These are phyloP conservation scores for Solanum sejunctum DNA, from an alignment of 257 asterid genomes.

Conservation along the genomic window DNA sequence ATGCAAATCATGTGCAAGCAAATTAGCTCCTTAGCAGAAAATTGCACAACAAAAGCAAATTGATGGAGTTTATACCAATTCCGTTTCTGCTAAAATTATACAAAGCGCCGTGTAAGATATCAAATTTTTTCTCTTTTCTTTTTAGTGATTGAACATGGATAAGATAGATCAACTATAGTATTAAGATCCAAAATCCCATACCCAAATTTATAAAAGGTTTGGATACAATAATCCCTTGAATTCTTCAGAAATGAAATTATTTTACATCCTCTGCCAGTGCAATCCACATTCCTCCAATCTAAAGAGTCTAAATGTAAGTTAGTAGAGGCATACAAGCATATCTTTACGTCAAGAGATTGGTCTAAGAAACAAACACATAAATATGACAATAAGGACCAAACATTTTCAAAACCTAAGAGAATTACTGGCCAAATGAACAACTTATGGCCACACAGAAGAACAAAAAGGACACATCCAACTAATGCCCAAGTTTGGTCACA, in stretches of 20 bases:
- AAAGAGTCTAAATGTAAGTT: neutral
- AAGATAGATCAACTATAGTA: neutral
- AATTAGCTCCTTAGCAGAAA: neutral
- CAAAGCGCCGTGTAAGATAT: neutral
- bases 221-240: neutral
- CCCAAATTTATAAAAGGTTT: neutral
- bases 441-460: neutral
- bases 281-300: neutral
- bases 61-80: neutral
- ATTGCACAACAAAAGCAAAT: neutral
- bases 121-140: neutral
- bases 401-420: neutral
- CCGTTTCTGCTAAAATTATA: neutral
- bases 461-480: neutral
- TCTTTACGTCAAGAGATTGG: neutral
- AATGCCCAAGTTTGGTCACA: neutral
- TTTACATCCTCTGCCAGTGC: neutral
- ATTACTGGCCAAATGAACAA: neutral
- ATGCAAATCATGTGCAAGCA: neutral
- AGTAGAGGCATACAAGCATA: neutral
- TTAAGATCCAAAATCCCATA: neutral
- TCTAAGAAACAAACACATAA: neutral
- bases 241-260: neutral
- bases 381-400: neutral
- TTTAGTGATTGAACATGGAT: neutral